Evolutionary conservation across 345 rosid genomes (phyloP), one percentile per base, ranked within the genome.

Genomic region (Durio zibethinus): DNA sequence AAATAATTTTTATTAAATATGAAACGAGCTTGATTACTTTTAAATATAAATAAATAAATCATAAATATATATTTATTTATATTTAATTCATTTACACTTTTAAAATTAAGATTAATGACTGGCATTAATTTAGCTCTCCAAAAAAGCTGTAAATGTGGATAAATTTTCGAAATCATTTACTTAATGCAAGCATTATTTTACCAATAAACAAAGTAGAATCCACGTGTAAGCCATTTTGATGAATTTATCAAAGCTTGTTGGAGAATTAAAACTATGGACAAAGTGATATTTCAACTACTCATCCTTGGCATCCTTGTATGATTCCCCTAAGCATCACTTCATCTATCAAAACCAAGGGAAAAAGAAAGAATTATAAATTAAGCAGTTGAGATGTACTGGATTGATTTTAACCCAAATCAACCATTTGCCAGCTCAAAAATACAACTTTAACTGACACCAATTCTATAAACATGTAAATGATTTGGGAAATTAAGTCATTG

Each of bases 341-440:
- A 47, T 47, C 15, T 11, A 59, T 11, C 18, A 59, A 59, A 25
- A 57, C 3, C 14, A 11, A 57, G 0, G 29, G 29, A 6, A 3
- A 25, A 23, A 10, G 33, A 57, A 57, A 6, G 5, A 25, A 57
- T 53, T 25, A 52, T 52, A 57, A n/a, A n/a, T n/a, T n/a, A 23
- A 57, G 63, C 29, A 23, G 33, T 23, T 25, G 33, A 25, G 35
- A 11, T 12, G 18, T 10, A 25, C 35, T 23, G 7, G 64, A 59
- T 60, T 60, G 38, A 6, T 29, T 29, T 29, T 14, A 4, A 29
- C 35, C 65, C 29, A 60, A 29, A 12, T 60, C 4, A 23, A 3
- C 50, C 14, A 2, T 35, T 73, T 70, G 76, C 64, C 64, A 73
- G 64, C 50, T 70, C 71, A 36, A 54, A 23, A 54, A n/a, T 47